phyloP scores from a whole-genome alignment of 177 flowering plant genomes.

The Vitis hybrid region DNA sequence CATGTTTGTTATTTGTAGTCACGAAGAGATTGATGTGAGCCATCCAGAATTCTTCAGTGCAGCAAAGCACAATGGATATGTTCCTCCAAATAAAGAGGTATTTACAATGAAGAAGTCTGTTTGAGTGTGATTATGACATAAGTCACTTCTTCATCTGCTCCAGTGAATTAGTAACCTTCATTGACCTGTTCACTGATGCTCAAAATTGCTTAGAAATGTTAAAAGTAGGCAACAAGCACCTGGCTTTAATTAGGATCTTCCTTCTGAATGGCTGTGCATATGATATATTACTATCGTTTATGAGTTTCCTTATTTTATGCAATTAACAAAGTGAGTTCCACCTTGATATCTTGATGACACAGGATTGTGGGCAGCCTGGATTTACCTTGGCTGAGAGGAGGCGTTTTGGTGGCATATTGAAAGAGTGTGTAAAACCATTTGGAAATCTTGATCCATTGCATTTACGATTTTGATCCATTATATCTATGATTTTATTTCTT shows the following conservation, averaged over 20 bases:
- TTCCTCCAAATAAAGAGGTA: conserved; percentile 97
- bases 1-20: conserved; percentile 51
- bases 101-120: not conserved
- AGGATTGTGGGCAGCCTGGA: conserved; percentile 99
- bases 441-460: not conserved
- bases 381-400: conserved; percentile 85
- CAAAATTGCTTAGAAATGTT: not conserved
- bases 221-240: not conserved
- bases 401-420: conserved; percentile 72
- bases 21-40: conserved; percentile 94
- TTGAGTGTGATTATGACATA: conserved; percentile 2
- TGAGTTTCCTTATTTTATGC: not conserved
- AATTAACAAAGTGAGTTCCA: not conserved
- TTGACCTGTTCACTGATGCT: not conserved
- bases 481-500: not conserved
- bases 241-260: not conserved
- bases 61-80: conserved; percentile 82
- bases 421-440: conserved; percentile 48
- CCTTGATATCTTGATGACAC: conserved; percentile 26
- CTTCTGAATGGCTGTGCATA: not conserved
- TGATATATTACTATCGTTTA: not conserved
- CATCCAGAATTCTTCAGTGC: conserved; percentile 92
- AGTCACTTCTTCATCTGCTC: not conserved
- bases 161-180: no score
- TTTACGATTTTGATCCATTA: not conserved